Base-by-base conservation (phyloP, 2,329 filamentous ascomycete species). In the Cytospora piceae region DNA sequence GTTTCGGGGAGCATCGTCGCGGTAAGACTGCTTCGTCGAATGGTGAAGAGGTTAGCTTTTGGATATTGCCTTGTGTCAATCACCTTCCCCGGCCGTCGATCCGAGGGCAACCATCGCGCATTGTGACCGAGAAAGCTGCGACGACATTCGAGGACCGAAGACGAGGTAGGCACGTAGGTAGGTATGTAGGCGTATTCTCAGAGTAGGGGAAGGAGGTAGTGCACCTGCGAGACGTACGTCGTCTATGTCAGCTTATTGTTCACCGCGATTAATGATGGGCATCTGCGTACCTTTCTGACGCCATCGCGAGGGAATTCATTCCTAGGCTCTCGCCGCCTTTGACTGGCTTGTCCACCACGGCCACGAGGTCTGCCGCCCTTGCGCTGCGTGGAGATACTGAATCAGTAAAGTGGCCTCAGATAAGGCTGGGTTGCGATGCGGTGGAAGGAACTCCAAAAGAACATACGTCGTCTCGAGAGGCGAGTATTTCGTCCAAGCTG, bases 241-340 rank as follows among this genome's bases (percentile, higher is more conserved):
- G 61, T 20, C 34, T 34, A 46, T 42, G 31, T 67, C 63, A 67
- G 63, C 31, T 51, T n/a, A 22, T 32, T 37, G 53, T 32, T 27
- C 17, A 20, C 2, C 17, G 15, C 14, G 31, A 3, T 32, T n/a
- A 46, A 56, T 70, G 27, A 24, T 39, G 12, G 59, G 57, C 39
- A 37, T 34, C 52, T 65, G 66, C 74, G 55, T 77, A 94, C 93
- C 93, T 96, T 96, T 93, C 90, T 94, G 77, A 94, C 86, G 80
- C 92, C 92, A 80, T 95, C 92, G 80, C 91, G 90, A 74, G 91
- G 90, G 72, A 85, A 89, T 56, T 79, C 75, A 46, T 81, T 77
- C 64, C 73, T 71, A 42, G 66, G 66, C 37, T 77, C 74, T 51
- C 75, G 72, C 46, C 74, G 72, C 62, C 73, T 77, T 63, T 76